These are phyloP conservation scores for Hibiscus trionum DNA, from an alignment of 345 rosid genomes.

Conservation along the genomic window DNA sequence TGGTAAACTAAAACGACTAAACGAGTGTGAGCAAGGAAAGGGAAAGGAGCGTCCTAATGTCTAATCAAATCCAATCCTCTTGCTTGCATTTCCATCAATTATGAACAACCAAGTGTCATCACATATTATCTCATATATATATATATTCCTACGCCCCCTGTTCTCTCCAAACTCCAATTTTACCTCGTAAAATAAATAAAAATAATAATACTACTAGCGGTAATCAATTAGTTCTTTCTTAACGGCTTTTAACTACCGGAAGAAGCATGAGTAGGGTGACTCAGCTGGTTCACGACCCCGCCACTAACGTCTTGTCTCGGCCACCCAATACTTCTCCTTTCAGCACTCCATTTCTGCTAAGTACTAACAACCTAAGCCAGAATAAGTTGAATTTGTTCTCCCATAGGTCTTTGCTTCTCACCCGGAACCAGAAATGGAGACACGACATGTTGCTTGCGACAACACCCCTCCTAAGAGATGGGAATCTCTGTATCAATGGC, in stretches of 20 bases:
- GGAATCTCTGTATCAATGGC: slow-evolving; percentile 27
- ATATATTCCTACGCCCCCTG: background rate
- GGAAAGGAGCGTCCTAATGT: background rate
- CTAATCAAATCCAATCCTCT: background rate
- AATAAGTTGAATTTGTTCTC: slow-evolving; percentile 2
- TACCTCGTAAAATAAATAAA: too few species aligned
- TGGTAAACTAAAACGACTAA: too few species aligned
- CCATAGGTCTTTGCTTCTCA: background rate
- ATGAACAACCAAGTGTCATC: background rate
- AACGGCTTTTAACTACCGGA: slow-evolving; percentile 2
- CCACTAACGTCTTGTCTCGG: background rate
- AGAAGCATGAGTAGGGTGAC: background rate
- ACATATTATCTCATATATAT: background rate
- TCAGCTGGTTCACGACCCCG: slow-evolving; percentile 2
- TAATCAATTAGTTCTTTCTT: background rate
- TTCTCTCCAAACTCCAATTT: too few species aligned
- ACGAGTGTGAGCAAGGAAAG: background rate
- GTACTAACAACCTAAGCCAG: background rate
- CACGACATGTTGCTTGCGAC: slow-evolving; percentile 29
- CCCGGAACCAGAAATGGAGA: slow-evolving; percentile 24
- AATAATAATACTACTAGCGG: too few species aligned
- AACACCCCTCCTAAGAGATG: slow-evolving; percentile 35
- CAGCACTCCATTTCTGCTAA: background rate
- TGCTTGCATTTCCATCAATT: background rate
- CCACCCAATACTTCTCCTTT: slow-evolving; percentile 3